These are phyloP conservation scores for Auriscalpium microsporum DNA, from an alignment of 768 basidiomycete genomes.

Conservation along the genomic window DNA sequence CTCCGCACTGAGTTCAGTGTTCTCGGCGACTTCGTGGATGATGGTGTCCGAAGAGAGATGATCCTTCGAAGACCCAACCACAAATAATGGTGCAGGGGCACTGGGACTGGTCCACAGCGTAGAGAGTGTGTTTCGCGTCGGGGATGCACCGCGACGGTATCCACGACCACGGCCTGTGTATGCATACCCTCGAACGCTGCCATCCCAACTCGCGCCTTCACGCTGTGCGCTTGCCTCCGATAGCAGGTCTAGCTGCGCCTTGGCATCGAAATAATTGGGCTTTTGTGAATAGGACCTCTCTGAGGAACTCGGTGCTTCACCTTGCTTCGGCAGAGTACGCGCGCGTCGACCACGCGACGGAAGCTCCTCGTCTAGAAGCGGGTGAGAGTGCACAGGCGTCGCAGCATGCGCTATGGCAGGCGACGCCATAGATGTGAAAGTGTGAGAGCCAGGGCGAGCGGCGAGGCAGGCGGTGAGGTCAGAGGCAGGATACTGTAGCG, in stretches of 20 bases:
- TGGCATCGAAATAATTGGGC: constrained; percentile 53
- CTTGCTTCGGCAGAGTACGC: constrained; percentile 30
- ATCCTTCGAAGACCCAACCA: constrained; percentile 14
- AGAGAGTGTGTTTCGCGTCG: constrained; percentile 28
- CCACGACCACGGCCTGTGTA: constrained; percentile 28
- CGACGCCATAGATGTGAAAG: neutral
- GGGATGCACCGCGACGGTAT: constrained; percentile 24
- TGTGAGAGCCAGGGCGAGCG: neutral
- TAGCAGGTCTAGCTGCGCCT: constrained; percentile 48
- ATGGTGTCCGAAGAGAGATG: neutral
- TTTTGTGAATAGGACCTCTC: constrained; percentile 21
- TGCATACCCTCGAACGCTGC: constrained; percentile 50
- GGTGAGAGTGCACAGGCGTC: constrained; percentile 58
- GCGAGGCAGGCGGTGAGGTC: neutral
- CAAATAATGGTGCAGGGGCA: constrained; percentile 5
- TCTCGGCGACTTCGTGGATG: neutral
- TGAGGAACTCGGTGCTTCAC: constrained; percentile 15
- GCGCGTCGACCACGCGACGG: constrained; percentile 36
- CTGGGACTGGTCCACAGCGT: constrained; percentile 31
- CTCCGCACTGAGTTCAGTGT: constrained; percentile 1
- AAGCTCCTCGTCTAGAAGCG: constrained; percentile 52
- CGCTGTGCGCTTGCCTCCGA: constrained; percentile 21
- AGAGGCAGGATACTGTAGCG: too few relatives aligned
- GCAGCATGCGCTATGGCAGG: neutral
- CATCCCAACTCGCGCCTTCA: constrained; percentile 34